A percentile compares a stretch with the other conserved stretches of the same genome.
These are phyloP conservation scores for Phytophthora citricola DNA, from an alignment of 352 stramenopile genomes.

Conservation along the genomic window DNA sequence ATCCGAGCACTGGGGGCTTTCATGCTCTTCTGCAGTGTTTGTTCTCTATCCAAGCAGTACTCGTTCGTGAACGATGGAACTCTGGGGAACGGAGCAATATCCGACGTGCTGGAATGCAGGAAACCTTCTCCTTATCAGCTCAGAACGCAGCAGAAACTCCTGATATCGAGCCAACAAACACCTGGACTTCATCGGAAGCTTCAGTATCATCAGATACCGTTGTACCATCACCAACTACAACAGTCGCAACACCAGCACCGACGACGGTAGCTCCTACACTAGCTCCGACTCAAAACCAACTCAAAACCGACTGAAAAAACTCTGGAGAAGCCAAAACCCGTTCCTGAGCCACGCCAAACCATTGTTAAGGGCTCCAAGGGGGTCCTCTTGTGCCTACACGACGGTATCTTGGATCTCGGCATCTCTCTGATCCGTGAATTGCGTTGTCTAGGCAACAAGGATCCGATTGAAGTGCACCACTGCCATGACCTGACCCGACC, in stretches of 20 bases:
- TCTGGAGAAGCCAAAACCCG: slow-evolving; percentile 20
- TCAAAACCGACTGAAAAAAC: slow-evolving; percentile 17
- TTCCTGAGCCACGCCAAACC: slow-evolving; percentile 31
- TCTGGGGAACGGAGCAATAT: slow-evolving; percentile 15
- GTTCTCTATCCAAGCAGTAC: slow-evolving; percentile 36
- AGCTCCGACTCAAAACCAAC: slow-evolving; percentile 2
- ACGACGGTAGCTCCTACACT: background rate
- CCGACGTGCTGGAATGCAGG: slow-evolving; percentile 2
- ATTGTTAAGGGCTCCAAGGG: slow-evolving; percentile 47
- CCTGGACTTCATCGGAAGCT: slow-evolving; percentile 14
- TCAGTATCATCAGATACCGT: slow-evolving; percentile 12
- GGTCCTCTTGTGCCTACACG: slow-evolving; percentile 50
- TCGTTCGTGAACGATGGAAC: slow-evolving; percentile 20
- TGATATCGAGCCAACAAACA: slow-evolving; percentile 6
- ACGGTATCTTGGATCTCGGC: slow-evolving; percentile 49
- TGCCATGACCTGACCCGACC: slow-evolving; percentile 50
- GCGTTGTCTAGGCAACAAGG: slow-evolving; percentile 53
- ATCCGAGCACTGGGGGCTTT: slow-evolving; percentile 33
- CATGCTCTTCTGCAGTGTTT: slow-evolving; percentile 39
- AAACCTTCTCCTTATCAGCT: slow-evolving; percentile 16
- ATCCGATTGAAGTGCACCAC: slow-evolving; percentile 65
- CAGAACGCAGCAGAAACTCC: slow-evolving; percentile 11
- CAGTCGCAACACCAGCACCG: background rate
- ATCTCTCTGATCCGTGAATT: slow-evolving; percentile 60
- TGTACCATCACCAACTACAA: background rate